Conservation (phyloP, 106 monocot species). For the Acanthochlamys bracteata region DNA sequence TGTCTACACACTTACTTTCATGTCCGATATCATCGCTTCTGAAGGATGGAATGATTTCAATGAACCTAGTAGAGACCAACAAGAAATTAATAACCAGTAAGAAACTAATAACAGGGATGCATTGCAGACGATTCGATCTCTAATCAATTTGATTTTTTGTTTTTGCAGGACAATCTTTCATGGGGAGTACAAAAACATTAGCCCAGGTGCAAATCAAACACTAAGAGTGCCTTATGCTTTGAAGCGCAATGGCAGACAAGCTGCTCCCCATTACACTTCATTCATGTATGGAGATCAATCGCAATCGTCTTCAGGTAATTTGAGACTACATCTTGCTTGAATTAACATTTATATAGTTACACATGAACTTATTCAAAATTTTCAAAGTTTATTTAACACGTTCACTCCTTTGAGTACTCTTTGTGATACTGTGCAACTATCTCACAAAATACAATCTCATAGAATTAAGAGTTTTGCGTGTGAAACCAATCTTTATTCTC, state of each 20-base stretch:
- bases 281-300: constrained; percentile 71
- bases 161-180: constrained; percentile 61
- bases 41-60: constrained; percentile 97
- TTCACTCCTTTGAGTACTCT: too few species aligned
- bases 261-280: constrained; percentile 48
- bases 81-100: neutral
- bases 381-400: too few species aligned
- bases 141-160: neutral
- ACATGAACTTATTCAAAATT: too few species aligned
- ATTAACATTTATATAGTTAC: too few species aligned
- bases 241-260: constrained; percentile 61
- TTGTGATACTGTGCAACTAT: too few species aligned
- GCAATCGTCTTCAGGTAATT: constrained; percentile 40
- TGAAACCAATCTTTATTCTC: neutral
- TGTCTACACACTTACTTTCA: constrained; percentile 56
- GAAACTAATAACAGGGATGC: too few species aligned
- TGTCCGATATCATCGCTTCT: constrained; percentile 63
- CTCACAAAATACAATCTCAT: too few species aligned
- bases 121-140: neutral
- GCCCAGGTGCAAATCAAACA: constrained; percentile 42
- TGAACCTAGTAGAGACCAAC: constrained; percentile 69
- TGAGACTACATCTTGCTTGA: neutral
- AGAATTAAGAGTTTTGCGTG: neutral
- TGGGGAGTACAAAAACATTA: constrained; percentile 78
- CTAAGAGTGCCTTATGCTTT: constrained; percentile 49